phyloP scores from a whole-genome alignment of 1,284 basidiomycete species.

The Cryptococcus sp. region DNA sequence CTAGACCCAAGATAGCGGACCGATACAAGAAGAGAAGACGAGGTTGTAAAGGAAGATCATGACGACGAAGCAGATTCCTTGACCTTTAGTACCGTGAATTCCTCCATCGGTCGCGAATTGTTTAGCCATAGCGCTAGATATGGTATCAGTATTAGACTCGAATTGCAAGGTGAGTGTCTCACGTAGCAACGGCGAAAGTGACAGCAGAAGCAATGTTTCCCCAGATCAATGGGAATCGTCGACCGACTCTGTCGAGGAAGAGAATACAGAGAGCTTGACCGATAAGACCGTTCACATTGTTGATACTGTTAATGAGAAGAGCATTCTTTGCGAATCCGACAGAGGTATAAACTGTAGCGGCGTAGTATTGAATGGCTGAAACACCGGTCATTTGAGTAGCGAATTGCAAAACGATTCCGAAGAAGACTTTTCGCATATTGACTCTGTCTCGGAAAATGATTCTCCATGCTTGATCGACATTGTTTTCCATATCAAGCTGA shows the following conservation, averaged over 20 bases:
- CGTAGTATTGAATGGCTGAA: constrained; percentile 54
- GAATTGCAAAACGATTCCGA: constrained; percentile 49
- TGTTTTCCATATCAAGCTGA: constrained; percentile 39
- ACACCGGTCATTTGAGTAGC: constrained; percentile 55
- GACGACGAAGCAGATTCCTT: constrained; percentile 27
- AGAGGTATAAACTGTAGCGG: constrained; percentile 30
- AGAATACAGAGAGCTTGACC: constrained; percentile 57
- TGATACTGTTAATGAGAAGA: constrained; percentile 60
- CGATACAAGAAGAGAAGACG: constrained; percentile 30
- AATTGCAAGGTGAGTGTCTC: constrained; percentile 4
- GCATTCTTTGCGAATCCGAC: constrained; percentile 53
- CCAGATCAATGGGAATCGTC: constrained; percentile 55
- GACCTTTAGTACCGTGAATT: constrained; percentile 9
- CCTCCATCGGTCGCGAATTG: constrained; percentile 4
- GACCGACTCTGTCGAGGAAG: constrained; percentile 58
- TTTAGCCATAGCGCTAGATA: constrained; percentile 13
- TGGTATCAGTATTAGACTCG: neutral
- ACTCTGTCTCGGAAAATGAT: constrained; percentile 53
- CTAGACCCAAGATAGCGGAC: constrained; percentile 37
- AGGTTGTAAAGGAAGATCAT: constrained; percentile 33
- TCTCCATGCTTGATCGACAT: constrained; percentile 25
- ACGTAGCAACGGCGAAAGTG: constrained; percentile 34
- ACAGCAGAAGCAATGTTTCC: constrained; percentile 54
- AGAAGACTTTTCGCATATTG: constrained; percentile 51
- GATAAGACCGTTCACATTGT: constrained; percentile 58